phyloP scores from a whole-genome alignment of 805 yeast genomes.

The Crinitomyces ghanaensis region DNA sequence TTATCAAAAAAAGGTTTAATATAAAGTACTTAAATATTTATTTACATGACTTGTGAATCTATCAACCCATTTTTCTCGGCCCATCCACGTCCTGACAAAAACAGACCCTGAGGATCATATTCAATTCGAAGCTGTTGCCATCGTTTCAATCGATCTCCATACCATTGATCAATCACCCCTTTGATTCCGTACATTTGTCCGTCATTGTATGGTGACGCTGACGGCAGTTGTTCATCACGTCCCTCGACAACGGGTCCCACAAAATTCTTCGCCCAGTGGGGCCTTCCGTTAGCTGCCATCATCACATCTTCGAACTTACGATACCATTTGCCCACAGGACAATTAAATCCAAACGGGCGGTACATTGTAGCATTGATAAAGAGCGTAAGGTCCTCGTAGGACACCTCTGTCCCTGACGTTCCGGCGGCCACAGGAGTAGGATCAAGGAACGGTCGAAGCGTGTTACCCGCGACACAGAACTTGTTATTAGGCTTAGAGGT shows the following conservation, averaged over 20 bases:
- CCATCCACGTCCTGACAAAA: slow-evolving; percentile 73
- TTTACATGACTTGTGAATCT: too few relatives aligned
- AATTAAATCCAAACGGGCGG: slow-evolving; percentile 74
- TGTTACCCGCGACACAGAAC: slow-evolving; percentile 82
- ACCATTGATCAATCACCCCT: slow-evolving; percentile 61
- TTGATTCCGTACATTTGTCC: slow-evolving; percentile 76
- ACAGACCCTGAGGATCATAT: slow-evolving; percentile 74
- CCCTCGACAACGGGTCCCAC: slow-evolving; percentile 43
- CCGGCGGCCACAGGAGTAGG: slow-evolving; percentile 53
- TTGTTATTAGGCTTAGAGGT: slow-evolving; percentile 28
- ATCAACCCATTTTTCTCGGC: slow-evolving; percentile 57
- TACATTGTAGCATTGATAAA: slow-evolving; percentile 92
- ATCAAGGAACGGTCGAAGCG: slow-evolving; percentile 70
- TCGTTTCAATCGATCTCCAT: slow-evolving; percentile 52
- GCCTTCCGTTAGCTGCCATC: slow-evolving; percentile 75
- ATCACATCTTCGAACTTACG: slow-evolving; percentile 69
- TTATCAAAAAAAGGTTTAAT: background rate
- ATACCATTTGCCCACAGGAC: slow-evolving; percentile 68
- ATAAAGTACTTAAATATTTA: background rate
- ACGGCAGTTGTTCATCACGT: slow-evolving; percentile 3
- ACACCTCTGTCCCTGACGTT: slow-evolving; percentile 42
- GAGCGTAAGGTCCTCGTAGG: slow-evolving; percentile 56
- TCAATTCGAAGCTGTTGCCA: slow-evolving; percentile 55
- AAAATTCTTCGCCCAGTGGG: slow-evolving; percentile 98
- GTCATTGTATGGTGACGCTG: slow-evolving; percentile 25